A percentile compares a stretch with the other conserved stretches of the same genome.
Evolutionary conservation across 768 basidiomycete genomes (phyloP).

Genomic region (Gymnopilus dilepis): DNA sequence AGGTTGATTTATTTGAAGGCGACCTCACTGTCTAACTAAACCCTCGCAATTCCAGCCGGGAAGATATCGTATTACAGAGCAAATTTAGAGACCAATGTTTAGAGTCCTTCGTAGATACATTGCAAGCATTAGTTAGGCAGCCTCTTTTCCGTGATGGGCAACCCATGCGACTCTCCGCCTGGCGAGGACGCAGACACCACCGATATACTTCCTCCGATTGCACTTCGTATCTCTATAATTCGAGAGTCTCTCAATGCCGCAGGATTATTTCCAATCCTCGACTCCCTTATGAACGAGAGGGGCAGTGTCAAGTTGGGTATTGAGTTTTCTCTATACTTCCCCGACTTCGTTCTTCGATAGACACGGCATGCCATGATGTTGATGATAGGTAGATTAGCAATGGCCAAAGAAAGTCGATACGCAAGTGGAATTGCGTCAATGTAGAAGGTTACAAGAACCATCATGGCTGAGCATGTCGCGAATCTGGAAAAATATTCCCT

Average conservation of each 20-base stretch:
- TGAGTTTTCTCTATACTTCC: conserved; percentile 12
- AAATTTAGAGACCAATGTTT: no score
- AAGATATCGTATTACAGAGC: no score
- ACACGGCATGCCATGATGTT: conserved; percentile 27
- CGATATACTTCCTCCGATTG: no score
- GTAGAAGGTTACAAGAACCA: conserved; percentile 11
- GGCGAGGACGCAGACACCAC: no score
- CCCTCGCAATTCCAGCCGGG: no score
- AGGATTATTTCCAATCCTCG: neutral
- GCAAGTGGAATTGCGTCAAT: conserved; percentile 10
- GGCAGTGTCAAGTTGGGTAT: neutral
- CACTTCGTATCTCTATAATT: neutral
- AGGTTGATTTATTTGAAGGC: no score
- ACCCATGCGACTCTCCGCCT: no score
- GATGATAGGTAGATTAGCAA: conserved; percentile 21
- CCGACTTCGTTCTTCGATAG: conserved; percentile 21
- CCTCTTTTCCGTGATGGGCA: no score
- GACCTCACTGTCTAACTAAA: no score
- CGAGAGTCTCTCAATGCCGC: neutral
- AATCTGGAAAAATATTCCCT: neutral
- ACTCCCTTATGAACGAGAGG: neutral
- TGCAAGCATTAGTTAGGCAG: no score
- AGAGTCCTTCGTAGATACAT: no score
- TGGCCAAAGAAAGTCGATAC: conserved; percentile 17
- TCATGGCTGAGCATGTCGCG: conserved; percentile 4